Evolutionary conservation across 129 eudicot species (phyloP), one percentile per base, ranked within the genome.

Genomic region (Ambrosia artemisiifolia): DNA sequence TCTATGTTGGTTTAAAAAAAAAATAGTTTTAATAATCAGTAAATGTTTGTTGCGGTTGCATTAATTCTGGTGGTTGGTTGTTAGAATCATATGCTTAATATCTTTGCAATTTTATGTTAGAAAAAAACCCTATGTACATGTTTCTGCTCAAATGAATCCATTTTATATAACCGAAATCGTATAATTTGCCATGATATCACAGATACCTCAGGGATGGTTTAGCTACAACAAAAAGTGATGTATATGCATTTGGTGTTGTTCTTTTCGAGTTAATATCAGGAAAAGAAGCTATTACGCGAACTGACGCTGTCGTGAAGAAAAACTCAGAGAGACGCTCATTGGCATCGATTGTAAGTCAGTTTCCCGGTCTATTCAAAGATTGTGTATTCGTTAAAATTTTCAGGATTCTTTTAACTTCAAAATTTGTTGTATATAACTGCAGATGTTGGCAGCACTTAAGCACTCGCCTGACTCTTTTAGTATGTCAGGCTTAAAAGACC

Each of bases 201-300:
- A 94, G 98, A 80, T 94, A 90, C 82, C 79, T 94, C 73, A 84
- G 91, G 75, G 93, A 94, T 68, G 97, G 96, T 1, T 71, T 83
- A 40, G 99, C 97, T 19, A 83, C 99, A 46, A 86, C 63, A 34
- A 94, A 88, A 50, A 90, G 91, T n/a, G 99, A 94, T 71, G 91
- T 94, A 19, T 94, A 88, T 65, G 99, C 99, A 55, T 94, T 85
- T 78, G 99, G 99, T 32, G 96, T 94, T 55, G 89, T 94, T 34
- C 97, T 94, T 49, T 90, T 90, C 32, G 99, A 90, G 82, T 65
- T 90, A 40, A 80, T 90, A 81, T 85, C 99, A 7, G 99, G 97
- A 63, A 94, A 88, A 76, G 96, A 90, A 67, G 97, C 99, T 66
- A 81, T 88, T 75, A 94, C 85, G 62, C 79, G 93, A 76, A 77